A percentile compares a stretch with the other conserved stretches of the same genome.
phyloP scores from a whole-genome alignment of 768 basidiomycete species.

The Basidioascus undulatus region DNA sequence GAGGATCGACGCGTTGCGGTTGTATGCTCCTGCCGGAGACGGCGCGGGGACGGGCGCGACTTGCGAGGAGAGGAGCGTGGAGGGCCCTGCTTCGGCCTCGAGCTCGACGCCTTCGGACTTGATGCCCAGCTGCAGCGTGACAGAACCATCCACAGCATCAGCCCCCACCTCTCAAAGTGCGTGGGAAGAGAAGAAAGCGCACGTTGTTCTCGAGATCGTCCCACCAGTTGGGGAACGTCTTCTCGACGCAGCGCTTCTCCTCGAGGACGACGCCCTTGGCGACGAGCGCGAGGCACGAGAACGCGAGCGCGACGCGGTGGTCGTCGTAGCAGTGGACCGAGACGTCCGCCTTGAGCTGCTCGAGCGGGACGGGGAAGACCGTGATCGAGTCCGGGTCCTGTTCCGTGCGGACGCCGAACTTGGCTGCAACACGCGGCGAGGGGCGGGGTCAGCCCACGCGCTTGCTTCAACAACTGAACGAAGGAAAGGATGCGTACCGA shows the following conservation, averaged over 20 bases:
- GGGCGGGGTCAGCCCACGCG: no score
- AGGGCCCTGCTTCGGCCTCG: constrained; percentile 21
- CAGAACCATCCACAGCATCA: constrained; percentile 1
- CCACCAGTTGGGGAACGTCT: constrained; percentile 99
- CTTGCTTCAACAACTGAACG: no score
- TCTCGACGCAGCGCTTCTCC: constrained; percentile 93
- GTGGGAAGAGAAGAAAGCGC: constrained; percentile 5
- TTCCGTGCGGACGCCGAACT: constrained; percentile 77
- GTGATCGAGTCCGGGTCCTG: constrained; percentile 86
- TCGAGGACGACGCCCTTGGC: constrained; percentile 46
- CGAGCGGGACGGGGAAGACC: constrained; percentile 49
- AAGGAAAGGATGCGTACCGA: no score
- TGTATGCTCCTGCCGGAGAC: constrained; percentile 5
- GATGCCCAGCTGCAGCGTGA: constrained; percentile 56
- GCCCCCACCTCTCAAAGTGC: neutral
- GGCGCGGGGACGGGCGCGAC: constrained; percentile 4
- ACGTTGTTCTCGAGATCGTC: constrained; percentile 93
- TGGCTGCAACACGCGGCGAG: constrained; percentile 31
- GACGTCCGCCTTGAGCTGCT: constrained; percentile 38
- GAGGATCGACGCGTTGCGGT: constrained; percentile 26
- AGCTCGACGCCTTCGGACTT: constrained; percentile 67
- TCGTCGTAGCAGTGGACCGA: constrained; percentile 93
- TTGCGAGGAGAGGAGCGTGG: constrained; percentile 23
- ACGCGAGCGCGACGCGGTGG: constrained; percentile 96
- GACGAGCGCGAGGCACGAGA: constrained; percentile 61